Base-by-base conservation (phyloP, 2,329 filamentous ascomycete genomes). In the Phaeophleospora eucalypticola region DNA sequence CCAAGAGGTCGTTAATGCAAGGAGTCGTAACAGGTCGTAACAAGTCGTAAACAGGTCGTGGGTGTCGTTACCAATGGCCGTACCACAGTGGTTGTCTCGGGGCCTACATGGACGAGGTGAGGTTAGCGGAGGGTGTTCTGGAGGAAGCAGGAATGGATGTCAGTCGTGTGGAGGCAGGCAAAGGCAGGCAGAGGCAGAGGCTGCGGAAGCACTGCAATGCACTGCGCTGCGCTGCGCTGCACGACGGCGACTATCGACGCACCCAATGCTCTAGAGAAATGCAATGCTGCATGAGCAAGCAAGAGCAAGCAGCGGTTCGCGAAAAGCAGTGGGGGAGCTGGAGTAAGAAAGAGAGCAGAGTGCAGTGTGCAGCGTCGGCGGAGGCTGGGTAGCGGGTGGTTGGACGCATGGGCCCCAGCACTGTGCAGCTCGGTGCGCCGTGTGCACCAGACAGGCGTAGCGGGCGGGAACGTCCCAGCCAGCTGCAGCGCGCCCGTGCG, bases 31-130 rank as follows among this genome's bases (percentile, higher is more conserved):
- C 48, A 40, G 43, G 53, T 61, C 58, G 56, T 64, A 52, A 62
- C 9, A 53, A 51, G 58, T 65, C 62, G 61, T 65, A 52, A 64
- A 48, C 57, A n/a, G 58, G 51, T 65, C 62, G 61, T 64, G 58
- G 46, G 53, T 47, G 51, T 56, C 49, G 54, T 59, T 39, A 50
- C 55, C 56, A 57, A 60, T 54, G 58, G 57, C 45, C 45, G 53
- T 49, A 56, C 52, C 59, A 59, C 51, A 56, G 58, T 56, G 43
- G 34, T 48, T 53, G 48, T 58, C 56, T 41, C 50, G 39, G 33
- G 38, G 53, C 51, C 53, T 60, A 41, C 19, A 40, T 41, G 43
- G 27, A 16, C 33, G 40, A 34, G 45, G 27, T 41, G 45, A 49
- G 38, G 53, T 56, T 49, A 54, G 53, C 50, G 42, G 46, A 41